Conservation (phyloP, 176 grass and related monocot genomes). For the Paspalum notatum region DNA sequence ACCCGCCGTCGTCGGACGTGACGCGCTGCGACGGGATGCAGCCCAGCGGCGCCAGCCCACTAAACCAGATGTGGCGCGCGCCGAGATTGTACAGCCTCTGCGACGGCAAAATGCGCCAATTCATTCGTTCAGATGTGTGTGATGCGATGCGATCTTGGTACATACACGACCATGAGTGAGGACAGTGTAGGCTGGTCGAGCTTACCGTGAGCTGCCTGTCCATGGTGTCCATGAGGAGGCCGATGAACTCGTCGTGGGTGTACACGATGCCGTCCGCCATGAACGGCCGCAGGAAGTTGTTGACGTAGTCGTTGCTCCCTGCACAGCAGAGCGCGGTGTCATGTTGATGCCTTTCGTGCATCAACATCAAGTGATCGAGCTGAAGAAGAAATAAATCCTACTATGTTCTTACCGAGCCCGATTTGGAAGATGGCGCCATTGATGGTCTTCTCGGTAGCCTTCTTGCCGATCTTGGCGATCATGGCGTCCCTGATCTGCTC, state of each 20-base stretch:
- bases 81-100: slow-evolving; percentile 81
- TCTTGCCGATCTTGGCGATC: slow-evolving; percentile 65
- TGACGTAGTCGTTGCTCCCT: slow-evolving; percentile 99
- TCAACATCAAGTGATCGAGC: not conserved
- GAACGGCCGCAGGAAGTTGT: slow-evolving; percentile 95
- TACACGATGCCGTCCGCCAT: slow-evolving; percentile 87
- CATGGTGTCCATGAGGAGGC: slow-evolving; percentile 69
- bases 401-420: slow-evolving; percentile 59
- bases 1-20: slow-evolving; percentile 54
- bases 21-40: slow-evolving; percentile 97
- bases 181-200: not conserved
- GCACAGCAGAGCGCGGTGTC: not conserved
- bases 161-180: too few relatives aligned
- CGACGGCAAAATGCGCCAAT: not conserved
- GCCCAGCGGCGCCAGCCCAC: slow-evolving; percentile 73
- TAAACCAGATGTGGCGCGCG: slow-evolving; percentile 77
- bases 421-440: slow-evolving; percentile 79
- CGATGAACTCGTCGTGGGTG: slow-evolving; percentile 80
- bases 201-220: slow-evolving; percentile 70
- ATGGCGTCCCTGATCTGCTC: slow-evolving; percentile 68
- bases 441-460: slow-evolving; percentile 60
- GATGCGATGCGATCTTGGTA: not conserved
- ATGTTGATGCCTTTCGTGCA: not conserved
- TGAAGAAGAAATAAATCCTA: not conserved
- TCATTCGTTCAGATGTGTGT: not conserved